Evolutionary conservation across 192 early-diverging fungal genomes (phyloP), one percentile per base, ranked within the genome.

Genomic region (Linnemannia schmuckeri): DNA sequence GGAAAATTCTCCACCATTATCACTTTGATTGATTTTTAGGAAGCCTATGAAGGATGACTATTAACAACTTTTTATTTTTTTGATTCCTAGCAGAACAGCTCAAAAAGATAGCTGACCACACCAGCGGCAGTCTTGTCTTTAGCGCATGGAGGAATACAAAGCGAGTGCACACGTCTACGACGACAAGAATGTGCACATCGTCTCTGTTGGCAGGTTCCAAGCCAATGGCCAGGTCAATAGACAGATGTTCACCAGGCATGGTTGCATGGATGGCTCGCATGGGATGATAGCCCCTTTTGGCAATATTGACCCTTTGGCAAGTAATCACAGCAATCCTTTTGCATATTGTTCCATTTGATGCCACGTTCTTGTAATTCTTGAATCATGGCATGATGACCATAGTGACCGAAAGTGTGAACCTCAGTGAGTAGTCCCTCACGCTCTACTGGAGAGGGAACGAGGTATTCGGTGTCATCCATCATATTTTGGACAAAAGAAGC

Each of bases 1-100:
- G 0, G 77, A 73, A 47, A 92, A 93, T 37, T 93, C 92, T 2
- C 74, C 41, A 4, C 91, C 90, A 75, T 92, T 89, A 42, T 89
- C 85, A 63, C 57, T 54, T 47, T 84, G 81, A 13, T 87, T 30
- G 5, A 87, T 76, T 6, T 79, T 78, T 0, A 81, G 89, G 20
- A 83, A 83, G 4, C 84, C 84, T 52, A 77, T 82, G 15, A 72
- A n/a, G n/a, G n/a, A n/a, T n/a, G n/a, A n/a, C n/a, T n/a, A n/a
- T n/a, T n/a, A n/a, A n/a, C n/a, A n/a, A n/a, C n/a, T n/a, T n/a
- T n/a, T n/a, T n/a, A n/a, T n/a, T n/a, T n/a, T n/a, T n/a, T n/a
- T n/a, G n/a, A n/a, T n/a, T n/a, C n/a, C n/a, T n/a, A 66, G 38
- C 88, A 82, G 69, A 89, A 87, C 3, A 87, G 6, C 1, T 73